phyloP scores from a whole-genome alignment of 495 filamentous ascomycete genomes.

The Geoglossum glabrum region DNA sequence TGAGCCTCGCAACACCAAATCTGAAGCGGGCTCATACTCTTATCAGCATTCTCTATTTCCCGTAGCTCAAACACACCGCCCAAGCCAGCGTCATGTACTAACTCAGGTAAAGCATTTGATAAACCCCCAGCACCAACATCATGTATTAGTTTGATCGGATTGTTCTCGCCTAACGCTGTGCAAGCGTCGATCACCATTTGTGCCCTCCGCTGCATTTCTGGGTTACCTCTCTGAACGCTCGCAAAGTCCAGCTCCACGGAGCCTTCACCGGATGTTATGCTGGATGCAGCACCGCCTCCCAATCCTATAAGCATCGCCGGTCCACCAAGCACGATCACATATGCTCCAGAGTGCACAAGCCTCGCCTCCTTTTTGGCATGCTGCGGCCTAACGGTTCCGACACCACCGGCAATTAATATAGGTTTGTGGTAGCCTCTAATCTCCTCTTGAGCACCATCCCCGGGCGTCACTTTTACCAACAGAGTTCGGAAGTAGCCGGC shows the following conservation, averaged over 20 bases:
- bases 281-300: constrained; percentile 86
- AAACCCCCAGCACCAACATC: constrained; percentile 91
- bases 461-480: constrained; percentile 39
- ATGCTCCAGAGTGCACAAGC: constrained; percentile 61
- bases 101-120: constrained; percentile 80
- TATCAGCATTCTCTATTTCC: constrained; percentile 75
- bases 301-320: constrained; percentile 96
- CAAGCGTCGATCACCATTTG: constrained; percentile 96
- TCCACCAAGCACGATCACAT: constrained; percentile 80
- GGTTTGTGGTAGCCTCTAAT: constrained; percentile 91
- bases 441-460: constrained; percentile 33
- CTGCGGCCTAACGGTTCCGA: constrained; percentile 87
- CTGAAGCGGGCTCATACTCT: constrained; percentile 79
- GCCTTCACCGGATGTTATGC: constrained; percentile 69
- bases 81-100: constrained; percentile 76
- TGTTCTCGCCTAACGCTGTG: constrained; percentile 57
- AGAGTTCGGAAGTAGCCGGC: constrained; percentile 80
- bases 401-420: constrained; percentile 94
- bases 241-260: constrained; percentile 86
- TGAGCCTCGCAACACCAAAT: constrained; percentile 98
- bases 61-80: constrained; percentile 82
- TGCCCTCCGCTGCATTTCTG: constrained; percentile 82
- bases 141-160: constrained; percentile 89
- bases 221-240: constrained; percentile 85
- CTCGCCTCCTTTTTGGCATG: constrained; percentile 67